Evolutionary conservation across 768 basidiomycete genomes (phyloP), one percentile per base, ranked within the genome.

Genomic region (Agrocybe chaxingu): DNA sequence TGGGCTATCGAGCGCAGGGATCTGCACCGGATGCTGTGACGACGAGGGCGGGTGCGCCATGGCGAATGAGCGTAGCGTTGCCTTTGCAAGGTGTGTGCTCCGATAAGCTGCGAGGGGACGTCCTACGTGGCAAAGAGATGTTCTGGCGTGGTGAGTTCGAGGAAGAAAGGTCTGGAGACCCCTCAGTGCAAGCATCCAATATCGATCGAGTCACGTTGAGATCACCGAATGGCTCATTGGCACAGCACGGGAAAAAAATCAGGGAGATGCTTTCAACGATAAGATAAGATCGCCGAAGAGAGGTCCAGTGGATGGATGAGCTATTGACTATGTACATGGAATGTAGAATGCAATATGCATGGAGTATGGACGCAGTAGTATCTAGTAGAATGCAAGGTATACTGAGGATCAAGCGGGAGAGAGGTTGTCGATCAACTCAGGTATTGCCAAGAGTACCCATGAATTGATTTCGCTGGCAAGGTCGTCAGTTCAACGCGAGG

Each of bases 41-140:
- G 82, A 82, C 51, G 75, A 69, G 58, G 79, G 72, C 9, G 76
- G 74, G 37, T 78, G 71, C 10, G 84, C 67, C 84, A 85, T 87
- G 55, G 70, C 59, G 49, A 65, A 52, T 36, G 66, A 62, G 57
- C 60, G 57, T 56, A 54, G 53, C 50, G 52, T 55, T 37, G 50
- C 53, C 47, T 36, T 12, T 39, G 48, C 51, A 58, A 61, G 56
- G 58, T 24, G 13, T 50, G 48, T 38, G 48, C 39, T 53, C 39
- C 43, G 50, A 53, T 45, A 38, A 42, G 48, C 18, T 45, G 39
- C 50, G 45, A 31, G 46, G 52, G 32, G 38, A 44, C 51, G 54
- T 53, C 43, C 48, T 58, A 70, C 66, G 64, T 66, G 65, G 66
- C 61, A 66, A 51, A 54, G 56, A 34, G 59, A 57, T 61, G 66